Evolutionary conservation across 129 eudicot species (phyloP).

Genomic region (Dittrichia graveolens): DNA sequence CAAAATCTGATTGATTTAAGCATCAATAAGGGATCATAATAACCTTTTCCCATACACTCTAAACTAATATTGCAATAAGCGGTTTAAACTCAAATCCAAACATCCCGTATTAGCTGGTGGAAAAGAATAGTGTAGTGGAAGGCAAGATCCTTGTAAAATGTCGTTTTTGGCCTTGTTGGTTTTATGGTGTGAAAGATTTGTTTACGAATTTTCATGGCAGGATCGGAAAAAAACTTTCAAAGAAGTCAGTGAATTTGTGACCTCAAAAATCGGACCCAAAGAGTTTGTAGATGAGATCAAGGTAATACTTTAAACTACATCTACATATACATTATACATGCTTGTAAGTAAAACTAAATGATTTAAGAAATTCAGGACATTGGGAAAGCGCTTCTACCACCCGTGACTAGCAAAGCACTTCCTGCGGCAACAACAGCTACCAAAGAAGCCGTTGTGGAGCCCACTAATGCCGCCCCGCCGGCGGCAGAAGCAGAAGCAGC

Average conservation of each 20-base stretch:
- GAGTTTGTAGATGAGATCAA: conserved; percentile 75
- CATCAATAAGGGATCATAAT: background rate
- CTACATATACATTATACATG: background rate
- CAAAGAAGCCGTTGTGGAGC: conserved; percentile 41
- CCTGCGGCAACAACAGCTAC: conserved; percentile 63
- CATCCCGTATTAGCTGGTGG: background rate
- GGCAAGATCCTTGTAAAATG: background rate
- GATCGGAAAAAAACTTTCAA: conserved; percentile 73
- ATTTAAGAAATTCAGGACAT: conserved; percentile 58
- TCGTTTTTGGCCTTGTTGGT: conserved; percentile 23
- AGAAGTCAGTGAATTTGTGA: conserved; percentile 70
- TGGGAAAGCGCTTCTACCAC: conserved; percentile 85
- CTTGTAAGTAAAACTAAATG: background rate
- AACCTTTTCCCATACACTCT: background rate
- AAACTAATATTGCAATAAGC: background rate
- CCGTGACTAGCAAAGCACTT: conserved; percentile 49
- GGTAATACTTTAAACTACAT: conserved; percentile 43
- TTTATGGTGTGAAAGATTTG: background rate
- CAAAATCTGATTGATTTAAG: background rate
- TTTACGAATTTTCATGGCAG: conserved; percentile 46
- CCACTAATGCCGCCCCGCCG: conserved; percentile 24
- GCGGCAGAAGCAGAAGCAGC: background rate
- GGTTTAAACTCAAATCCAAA: background rate
- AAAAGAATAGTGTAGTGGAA: background rate
- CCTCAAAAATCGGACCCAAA: conserved; percentile 65